These are phyloP conservation scores for Pittosporum tobira DNA, from an alignment of 129 eudicot species.

Conservation along the genomic window DNA sequence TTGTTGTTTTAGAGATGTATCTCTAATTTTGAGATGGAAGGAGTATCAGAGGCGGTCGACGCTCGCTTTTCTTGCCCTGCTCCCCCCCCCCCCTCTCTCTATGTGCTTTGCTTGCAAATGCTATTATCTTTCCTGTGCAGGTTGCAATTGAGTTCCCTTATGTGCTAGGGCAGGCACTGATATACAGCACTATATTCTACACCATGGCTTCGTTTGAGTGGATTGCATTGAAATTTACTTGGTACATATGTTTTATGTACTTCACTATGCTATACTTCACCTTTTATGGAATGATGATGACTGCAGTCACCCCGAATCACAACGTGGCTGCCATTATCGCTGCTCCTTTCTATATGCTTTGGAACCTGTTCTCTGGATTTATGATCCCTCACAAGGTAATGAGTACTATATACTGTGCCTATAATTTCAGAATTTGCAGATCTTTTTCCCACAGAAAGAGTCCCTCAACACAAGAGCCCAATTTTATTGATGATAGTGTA, in stretches of 20 bases:
- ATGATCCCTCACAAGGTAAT: slow-evolving; percentile 96
- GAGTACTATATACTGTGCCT: neutral
- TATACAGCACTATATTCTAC: slow-evolving; percentile 74
- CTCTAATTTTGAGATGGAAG: too few relatives aligned
- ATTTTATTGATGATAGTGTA: too few relatives aligned
- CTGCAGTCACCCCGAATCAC: slow-evolving; percentile 95
- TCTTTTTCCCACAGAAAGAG: too few relatives aligned
- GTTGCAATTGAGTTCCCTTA: slow-evolving; percentile 96
- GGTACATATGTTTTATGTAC: slow-evolving; percentile 76
- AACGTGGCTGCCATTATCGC: slow-evolving; percentile 87
- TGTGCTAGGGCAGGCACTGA: slow-evolving; percentile 69
- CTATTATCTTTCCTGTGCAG: slow-evolving; percentile 30
- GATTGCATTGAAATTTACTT: slow-evolving; percentile 52
- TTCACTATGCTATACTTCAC: slow-evolving; percentile 88
- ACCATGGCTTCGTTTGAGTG: slow-evolving; percentile 86
- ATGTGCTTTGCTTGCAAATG: neutral
- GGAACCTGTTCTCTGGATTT: slow-evolving; percentile 98
- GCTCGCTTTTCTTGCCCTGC: too few relatives aligned
- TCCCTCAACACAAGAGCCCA: too few relatives aligned
- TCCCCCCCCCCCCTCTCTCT: too few relatives aligned
- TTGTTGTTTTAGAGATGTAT: too few relatives aligned
- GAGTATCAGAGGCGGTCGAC: too few relatives aligned
- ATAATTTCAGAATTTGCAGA: neutral
- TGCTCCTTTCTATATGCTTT: slow-evolving; percentile 97
- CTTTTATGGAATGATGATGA: slow-evolving; percentile 97